A percentile compares a stretch with the other conserved stretches of the same genome.
Conservation (phyloP, 2,329 filamentous ascomycete genomes). For the Sclerotinia minor region DNA sequence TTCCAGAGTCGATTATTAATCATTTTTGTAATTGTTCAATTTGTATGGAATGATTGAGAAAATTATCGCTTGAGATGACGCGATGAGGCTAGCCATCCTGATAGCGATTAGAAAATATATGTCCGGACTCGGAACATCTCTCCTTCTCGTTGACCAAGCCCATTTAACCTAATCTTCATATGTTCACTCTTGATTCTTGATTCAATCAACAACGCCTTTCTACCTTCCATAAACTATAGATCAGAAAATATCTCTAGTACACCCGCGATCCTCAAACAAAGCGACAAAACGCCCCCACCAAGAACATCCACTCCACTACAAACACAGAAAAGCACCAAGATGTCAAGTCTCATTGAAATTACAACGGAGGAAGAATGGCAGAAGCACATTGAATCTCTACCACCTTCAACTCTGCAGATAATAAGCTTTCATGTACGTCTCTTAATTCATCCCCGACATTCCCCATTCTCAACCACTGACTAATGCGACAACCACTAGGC, state of each 20-base stretch:
- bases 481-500: constrained; percentile 47
- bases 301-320: constrained; percentile 18
- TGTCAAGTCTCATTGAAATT: constrained; percentile 79
- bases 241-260: not conserved
- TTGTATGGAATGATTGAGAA: constrained; percentile 14
- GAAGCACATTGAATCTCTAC: constrained; percentile 63
- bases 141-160: not conserved
- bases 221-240: not conserved
- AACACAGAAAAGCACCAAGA: constrained; percentile 44
- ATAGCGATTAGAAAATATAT: constrained; percentile 27
- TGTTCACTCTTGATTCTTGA: not conserved
- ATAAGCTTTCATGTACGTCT: constrained; percentile 74
- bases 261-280: not conserved
- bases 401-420: constrained; percentile 71
- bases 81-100: constrained; percentile 21
- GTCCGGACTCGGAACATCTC: constrained; percentile 1
- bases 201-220: not conserved
- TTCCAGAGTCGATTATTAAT: constrained; percentile 22
- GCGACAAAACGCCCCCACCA: constrained; percentile 10
- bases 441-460: not conserved
- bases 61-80: constrained; percentile 22
- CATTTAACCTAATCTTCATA: not conserved
- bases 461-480: not conserved
- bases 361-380: constrained; percentile 72
- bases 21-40: constrained; percentile 18